These are phyloP conservation scores for Chlorella sp. DNA, from an alignment of 139 green algal species.

Conservation along the genomic window DNA sequence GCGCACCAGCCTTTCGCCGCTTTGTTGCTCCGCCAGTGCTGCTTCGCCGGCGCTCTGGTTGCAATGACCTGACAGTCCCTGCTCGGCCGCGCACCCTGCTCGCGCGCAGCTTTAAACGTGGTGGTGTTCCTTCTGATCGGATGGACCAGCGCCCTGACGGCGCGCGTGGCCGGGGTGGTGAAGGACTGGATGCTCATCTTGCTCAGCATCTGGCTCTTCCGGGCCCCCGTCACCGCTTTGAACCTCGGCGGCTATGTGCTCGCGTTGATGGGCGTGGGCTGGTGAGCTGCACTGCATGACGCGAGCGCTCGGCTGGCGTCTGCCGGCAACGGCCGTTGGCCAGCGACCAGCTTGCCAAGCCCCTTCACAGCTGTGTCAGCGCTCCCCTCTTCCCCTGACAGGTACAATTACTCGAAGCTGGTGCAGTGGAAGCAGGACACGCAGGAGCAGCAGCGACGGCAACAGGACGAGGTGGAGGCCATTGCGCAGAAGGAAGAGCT, in stretches of 20 bases:
- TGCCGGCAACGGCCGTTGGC: background rate
- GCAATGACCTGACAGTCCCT: background rate
- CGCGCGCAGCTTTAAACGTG: conserved; percentile 47
- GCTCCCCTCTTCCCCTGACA: too few relatives aligned
- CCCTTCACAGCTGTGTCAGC: background rate
- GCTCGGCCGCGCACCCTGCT: background rate
- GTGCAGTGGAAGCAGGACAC: conserved; percentile 6
- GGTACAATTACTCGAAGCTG: conserved; percentile 40
- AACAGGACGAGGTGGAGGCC: too few relatives aligned
- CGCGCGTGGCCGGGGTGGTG: conserved; percentile 94
- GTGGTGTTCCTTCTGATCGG: conserved; percentile 91
- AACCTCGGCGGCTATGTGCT: conserved; percentile 83
- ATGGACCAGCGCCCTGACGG: conserved; percentile 91
- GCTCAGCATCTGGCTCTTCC: conserved; percentile 83
- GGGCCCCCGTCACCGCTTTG: conserved; percentile 75
- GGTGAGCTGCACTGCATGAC: background rate
- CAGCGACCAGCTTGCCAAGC: background rate
- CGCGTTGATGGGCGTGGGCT: conserved; percentile 53
- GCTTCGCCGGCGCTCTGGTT: background rate
- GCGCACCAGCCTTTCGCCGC: background rate
- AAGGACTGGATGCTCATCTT: conserved; percentile 98
- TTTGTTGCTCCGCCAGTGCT: background rate
- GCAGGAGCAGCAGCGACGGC: too few relatives aligned
- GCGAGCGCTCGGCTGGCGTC: background rate
- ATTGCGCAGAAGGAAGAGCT: too few relatives aligned